phyloP scores from a whole-genome alignment of 768 basidiomycete species.

The Boletus fagicola region DNA sequence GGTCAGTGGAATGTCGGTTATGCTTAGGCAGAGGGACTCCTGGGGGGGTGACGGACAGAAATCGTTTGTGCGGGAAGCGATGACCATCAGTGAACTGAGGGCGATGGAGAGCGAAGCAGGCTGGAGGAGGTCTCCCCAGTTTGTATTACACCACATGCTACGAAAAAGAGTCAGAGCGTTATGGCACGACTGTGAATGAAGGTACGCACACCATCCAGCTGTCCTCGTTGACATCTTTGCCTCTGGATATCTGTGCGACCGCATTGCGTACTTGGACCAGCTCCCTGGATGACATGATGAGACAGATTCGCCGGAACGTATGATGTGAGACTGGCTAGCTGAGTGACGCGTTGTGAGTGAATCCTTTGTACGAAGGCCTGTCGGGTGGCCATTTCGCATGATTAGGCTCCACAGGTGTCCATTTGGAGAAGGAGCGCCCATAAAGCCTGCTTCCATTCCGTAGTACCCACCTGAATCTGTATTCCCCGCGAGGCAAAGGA shows the following conservation, averaged over 20 bases:
- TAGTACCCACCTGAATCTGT: neutral
- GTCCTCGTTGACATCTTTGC: conserved; percentile 22
- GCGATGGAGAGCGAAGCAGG: conserved; percentile 18
- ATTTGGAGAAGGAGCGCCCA: neutral
- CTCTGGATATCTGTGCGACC: conserved; percentile 20
- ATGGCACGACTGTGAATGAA: neutral
- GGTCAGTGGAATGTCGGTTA: neutral
- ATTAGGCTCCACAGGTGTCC: neutral
- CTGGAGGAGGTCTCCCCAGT: conserved; percentile 22
- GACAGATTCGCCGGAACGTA: neutral
- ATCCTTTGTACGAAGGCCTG: neutral
- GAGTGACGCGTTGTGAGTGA: neutral
- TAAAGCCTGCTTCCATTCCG: conserved; percentile 3
- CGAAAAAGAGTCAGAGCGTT: neutral
- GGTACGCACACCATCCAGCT: conserved; percentile 22
- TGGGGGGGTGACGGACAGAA: conserved; percentile 17
- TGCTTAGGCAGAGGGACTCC: neutral
- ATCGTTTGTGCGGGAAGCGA: conserved; percentile 15
- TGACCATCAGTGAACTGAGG: conserved; percentile 19
- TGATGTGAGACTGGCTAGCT: neutral
- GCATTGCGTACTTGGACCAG: conserved; percentile 17
- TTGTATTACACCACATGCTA: conserved; percentile 22
- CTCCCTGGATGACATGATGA: conserved; percentile 13
- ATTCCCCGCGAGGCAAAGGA: neutral
- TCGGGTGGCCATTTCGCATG: neutral